phyloP scores from a whole-genome alignment of 192 early-diverging fungal species.

The Pilaira anomala region DNA sequence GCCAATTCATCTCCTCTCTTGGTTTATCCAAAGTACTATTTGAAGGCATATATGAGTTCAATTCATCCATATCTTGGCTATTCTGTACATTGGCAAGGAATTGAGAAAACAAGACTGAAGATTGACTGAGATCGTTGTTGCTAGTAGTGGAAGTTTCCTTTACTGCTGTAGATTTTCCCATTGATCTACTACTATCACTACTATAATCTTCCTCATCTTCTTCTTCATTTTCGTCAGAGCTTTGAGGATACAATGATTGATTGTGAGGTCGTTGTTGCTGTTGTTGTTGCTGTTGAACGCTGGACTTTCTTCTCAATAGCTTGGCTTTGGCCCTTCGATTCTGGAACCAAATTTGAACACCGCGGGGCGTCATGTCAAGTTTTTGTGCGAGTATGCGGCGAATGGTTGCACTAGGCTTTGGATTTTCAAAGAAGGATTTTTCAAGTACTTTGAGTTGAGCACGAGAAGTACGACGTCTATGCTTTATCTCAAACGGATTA shows the following conservation, averaged over 20 bases:
- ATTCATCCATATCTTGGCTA: not conserved
- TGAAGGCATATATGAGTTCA: not conserved
- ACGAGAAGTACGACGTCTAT: constrained; percentile 69
- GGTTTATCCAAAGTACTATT: not conserved
- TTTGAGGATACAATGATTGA: too few relatives aligned
- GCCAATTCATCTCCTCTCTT: not conserved
- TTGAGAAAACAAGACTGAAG: constrained; percentile 21
- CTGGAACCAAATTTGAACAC: constrained; percentile 86
- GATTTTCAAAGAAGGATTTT: constrained; percentile 58
- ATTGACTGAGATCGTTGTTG: constrained; percentile 8
- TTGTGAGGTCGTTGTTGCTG: too few relatives aligned
- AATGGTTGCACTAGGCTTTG: constrained; percentile 63
- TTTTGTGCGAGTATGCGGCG: constrained; percentile 60
- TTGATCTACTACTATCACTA: not conserved
- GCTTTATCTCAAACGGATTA: constrained; percentile 75
- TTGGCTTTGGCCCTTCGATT: constrained; percentile 87
- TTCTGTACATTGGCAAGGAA: constrained; percentile 21
- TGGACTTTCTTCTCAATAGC: constrained; percentile 41
- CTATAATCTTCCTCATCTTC: not conserved
- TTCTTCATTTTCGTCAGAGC: constrained; percentile 8
- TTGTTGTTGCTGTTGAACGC: not conserved
- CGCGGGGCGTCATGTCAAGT: constrained; percentile 69
- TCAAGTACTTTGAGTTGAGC: constrained; percentile 74
- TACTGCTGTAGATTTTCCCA: not conserved
- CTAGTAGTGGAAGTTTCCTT: not conserved